Percentiles rank a stretch among this genome's conserved stretches.
Evolutionary conservation across 148 eudicot genomes (phyloP).

Genomic region (Camellia sinensis): DNA sequence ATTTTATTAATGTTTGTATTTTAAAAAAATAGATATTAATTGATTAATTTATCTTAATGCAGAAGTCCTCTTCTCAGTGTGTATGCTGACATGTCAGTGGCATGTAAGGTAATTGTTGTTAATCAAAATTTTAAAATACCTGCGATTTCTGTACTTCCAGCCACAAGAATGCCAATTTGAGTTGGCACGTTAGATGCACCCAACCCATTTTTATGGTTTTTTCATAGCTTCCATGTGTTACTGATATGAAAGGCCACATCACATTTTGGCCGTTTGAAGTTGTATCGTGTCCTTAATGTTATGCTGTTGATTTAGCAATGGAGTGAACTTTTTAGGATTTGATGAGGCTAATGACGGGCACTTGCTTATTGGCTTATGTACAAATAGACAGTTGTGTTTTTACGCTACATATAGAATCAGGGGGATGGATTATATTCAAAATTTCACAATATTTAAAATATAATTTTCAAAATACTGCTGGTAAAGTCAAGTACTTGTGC

Average conservation of each 20-base stretch:
- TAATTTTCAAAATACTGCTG: slow-evolving; percentile 3
- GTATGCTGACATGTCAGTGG: slow-evolving; percentile 95
- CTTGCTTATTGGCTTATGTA: background rate
- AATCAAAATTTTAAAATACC: background rate
- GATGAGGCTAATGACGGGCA: background rate
- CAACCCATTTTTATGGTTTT: background rate
- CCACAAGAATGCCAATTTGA: background rate
- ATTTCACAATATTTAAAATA: background rate
- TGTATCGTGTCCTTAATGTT: background rate
- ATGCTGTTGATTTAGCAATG: background rate
- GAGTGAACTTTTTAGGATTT: background rate
- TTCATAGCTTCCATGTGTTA: background rate
- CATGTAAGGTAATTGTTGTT: slow-evolving; percentile 74
- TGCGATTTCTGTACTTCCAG: background rate
- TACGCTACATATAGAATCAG: background rate
- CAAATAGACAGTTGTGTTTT: background rate
- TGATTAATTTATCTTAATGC: slow-evolving; percentile 25
- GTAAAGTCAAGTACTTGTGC: background rate
- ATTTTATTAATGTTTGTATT: background rate
- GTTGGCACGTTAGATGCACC: background rate
- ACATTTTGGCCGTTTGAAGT: slow-evolving; percentile 5
- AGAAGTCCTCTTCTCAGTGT: slow-evolving; percentile 97
- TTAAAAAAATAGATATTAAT: slow-evolving; percentile 4
- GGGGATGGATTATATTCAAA: background rate
- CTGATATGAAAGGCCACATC: background rate